Evolutionary conservation across 2,329 filamentous ascomycete genomes (phyloP), one percentile per base, ranked within the genome.

Genomic region (Zasmidium angulare): DNA sequence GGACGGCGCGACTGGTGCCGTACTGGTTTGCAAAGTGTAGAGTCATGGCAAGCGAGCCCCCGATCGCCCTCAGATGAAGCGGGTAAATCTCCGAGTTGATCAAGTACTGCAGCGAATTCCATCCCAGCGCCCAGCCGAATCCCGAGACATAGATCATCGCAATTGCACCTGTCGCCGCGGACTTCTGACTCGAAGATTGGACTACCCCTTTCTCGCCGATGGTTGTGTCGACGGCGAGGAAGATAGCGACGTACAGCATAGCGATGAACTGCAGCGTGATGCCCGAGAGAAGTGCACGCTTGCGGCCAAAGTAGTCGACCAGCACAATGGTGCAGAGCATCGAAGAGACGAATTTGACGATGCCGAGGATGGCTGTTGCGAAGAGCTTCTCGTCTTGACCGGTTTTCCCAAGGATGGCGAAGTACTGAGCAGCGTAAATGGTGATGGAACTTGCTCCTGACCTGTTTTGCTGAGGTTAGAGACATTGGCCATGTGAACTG

Each of bases 31-130:
- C 65, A 36, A 92, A 92, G 74, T 92, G 89, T 59, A 91, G 82
- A 0, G 86, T 89, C 89, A 92, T 92, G 50, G 87, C 85, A 69
- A 89, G 80, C 0, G 85, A 89, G 0, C 87, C 89, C 19, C 86
- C 85, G 9, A 91, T 75, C 2, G 89, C 88, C 56, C 89, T 84
- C 53, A 92, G 86, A 2, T 89, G 83, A 10, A 92, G 81, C 0
- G 89, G 89, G 77, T 90, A 93, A 61, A 93, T 81, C 71, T 93
- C 89, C 1, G 88, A 87, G 17, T 89, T 91, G 58, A 93, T 82
- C 2, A 93, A 81, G 71, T 92, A 93, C 75, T 91, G 89, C 80
- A 70, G 65, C 24, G 53, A 56, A 50, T 69, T 70, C 68, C 66
- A 68, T 24, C 68, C 61, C 2, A 89, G 78, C 0, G 87, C 87